phyloP scores from a whole-genome alignment of 2,329 filamentous ascomycete species.

The Aspergillus piperis region DNA sequence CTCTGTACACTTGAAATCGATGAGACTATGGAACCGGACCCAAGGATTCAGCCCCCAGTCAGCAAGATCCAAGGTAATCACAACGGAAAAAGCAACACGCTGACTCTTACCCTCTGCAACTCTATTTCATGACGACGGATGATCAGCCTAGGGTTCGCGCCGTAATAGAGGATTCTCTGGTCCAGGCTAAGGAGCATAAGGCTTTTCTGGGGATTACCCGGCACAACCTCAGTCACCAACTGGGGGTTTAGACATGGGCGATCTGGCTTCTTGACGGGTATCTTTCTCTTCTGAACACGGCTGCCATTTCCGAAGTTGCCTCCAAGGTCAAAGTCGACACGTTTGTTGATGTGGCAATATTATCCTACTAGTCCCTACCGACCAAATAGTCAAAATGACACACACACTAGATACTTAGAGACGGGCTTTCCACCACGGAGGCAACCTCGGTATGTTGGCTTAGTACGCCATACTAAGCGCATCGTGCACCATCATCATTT shows the following conservation, averaged over 20 bases:
- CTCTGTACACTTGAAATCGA: background rate
- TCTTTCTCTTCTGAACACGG: background rate
- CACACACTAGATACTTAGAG: background rate
- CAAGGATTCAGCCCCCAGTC: constrained; percentile 8
- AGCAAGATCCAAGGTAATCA: background rate
- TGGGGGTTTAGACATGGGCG: background rate
- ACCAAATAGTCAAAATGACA: background rate
- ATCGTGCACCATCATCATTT: background rate
- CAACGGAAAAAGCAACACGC: background rate
- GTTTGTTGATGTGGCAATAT: background rate
- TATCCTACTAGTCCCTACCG: background rate
- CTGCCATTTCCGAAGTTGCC: background rate
- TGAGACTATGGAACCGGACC: background rate
- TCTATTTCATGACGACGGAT: background rate
- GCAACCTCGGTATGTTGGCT: background rate
- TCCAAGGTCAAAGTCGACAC: background rate
- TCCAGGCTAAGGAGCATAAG: constrained; percentile 2
- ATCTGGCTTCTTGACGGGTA: background rate
- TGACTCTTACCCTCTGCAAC: background rate
- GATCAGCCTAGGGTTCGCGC: constrained; percentile 4
- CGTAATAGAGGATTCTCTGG: constrained; percentile 5
- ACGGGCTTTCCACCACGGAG: background rate
- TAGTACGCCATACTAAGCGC: background rate
- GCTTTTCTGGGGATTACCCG: constrained; percentile 1
- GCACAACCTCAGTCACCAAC: background rate